Percentiles rank a stretch among this genome's conserved stretches.
These are phyloP conservation scores for Hymenoscyphus scutula DNA, from an alignment of 2,329 filamentous ascomycete genomes.

Conservation along the genomic window DNA sequence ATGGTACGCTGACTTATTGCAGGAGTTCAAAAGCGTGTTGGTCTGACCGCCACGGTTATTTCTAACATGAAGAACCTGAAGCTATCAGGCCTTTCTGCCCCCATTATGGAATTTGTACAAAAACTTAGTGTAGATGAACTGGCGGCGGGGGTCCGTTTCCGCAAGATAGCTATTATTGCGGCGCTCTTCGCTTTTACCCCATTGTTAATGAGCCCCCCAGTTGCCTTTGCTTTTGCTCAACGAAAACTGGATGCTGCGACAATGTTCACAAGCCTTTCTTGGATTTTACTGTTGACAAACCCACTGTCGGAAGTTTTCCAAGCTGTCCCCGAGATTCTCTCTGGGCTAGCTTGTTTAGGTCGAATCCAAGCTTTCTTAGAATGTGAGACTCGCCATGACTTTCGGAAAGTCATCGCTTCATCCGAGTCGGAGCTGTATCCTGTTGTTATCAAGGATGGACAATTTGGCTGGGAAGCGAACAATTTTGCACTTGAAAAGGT, in stretches of 20 bases:
- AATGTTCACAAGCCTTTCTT: slow-evolving; percentile 33
- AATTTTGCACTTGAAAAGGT: slow-evolving; percentile 6
- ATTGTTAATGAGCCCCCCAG: slow-evolving; percentile 10
- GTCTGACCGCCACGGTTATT: slow-evolving; percentile 34
- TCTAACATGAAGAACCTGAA: slow-evolving; percentile 41
- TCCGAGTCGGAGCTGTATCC: slow-evolving; percentile 8
- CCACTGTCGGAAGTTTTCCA: slow-evolving; percentile 27
- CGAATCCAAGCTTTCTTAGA: slow-evolving; percentile 31
- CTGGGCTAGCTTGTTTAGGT: slow-evolving; percentile 27
- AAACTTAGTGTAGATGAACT: slow-evolving; percentile 39
- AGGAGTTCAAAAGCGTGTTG: slow-evolving; percentile 21
- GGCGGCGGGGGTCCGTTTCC: slow-evolving; percentile 30
- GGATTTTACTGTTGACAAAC: slow-evolving; percentile 25
- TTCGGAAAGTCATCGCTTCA: neutral
- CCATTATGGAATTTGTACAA: slow-evolving; percentile 37
- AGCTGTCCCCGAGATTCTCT: slow-evolving; percentile 22
- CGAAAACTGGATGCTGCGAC: slow-evolving; percentile 14
- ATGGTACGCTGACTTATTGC: too few relatives aligned
- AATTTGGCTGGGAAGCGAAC: slow-evolving; percentile 14
- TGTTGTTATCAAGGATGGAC: slow-evolving; percentile 6
- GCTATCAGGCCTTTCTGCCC: slow-evolving; percentile 39
- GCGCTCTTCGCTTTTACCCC: slow-evolving; percentile 11
- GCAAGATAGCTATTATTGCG: slow-evolving; percentile 12
- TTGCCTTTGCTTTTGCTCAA: slow-evolving; percentile 17
- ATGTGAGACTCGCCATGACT: slow-evolving; percentile 9